These are phyloP conservation scores for Metschnikowia lachancei DNA, from an alignment of 805 yeast species.

Conservation along the genomic window DNA sequence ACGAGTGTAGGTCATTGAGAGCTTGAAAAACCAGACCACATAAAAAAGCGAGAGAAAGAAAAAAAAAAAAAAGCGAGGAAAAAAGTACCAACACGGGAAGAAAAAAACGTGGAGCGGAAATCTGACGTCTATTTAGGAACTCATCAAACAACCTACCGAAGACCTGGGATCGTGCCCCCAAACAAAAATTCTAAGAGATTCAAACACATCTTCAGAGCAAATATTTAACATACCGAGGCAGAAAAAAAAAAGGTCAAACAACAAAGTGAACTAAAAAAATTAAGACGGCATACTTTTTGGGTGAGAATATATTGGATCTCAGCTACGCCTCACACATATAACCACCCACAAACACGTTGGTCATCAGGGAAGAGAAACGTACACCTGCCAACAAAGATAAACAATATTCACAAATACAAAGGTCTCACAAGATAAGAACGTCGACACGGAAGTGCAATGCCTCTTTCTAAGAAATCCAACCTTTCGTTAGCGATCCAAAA, in stretches of 20 bases:
- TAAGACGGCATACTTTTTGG: too few relatives aligned
- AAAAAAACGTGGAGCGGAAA: neutral
- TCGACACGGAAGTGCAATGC: constrained; percentile 16
- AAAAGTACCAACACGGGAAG: neutral
- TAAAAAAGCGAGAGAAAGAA: neutral
- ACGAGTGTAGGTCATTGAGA: too few relatives aligned
- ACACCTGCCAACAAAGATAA: neutral
- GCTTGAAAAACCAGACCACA: neutral
- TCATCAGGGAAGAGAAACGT: neutral
- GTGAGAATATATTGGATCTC: too few relatives aligned
- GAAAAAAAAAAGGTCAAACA: too few relatives aligned
- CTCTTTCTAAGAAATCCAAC: constrained; percentile 35
- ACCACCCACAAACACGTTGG: constrained; percentile 1
- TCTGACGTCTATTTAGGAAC: too few relatives aligned
- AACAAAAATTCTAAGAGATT: neutral
- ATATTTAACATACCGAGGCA: too few relatives aligned
- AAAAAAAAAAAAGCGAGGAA: neutral
- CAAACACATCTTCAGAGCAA: too few relatives aligned
- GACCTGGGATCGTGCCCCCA: neutral
- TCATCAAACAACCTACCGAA: too few relatives aligned
- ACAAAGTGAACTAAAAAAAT: too few relatives aligned
- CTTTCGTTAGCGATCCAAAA: constrained; percentile 44
- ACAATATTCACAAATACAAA: neutral
- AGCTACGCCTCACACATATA: neutral
- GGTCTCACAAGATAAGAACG: neutral